Percentiles rank a stretch among this genome's conserved stretches.
phyloP scores from a whole-genome alignment of 495 filamentous ascomycete species.

The Penicillium robsamsonii region DNA sequence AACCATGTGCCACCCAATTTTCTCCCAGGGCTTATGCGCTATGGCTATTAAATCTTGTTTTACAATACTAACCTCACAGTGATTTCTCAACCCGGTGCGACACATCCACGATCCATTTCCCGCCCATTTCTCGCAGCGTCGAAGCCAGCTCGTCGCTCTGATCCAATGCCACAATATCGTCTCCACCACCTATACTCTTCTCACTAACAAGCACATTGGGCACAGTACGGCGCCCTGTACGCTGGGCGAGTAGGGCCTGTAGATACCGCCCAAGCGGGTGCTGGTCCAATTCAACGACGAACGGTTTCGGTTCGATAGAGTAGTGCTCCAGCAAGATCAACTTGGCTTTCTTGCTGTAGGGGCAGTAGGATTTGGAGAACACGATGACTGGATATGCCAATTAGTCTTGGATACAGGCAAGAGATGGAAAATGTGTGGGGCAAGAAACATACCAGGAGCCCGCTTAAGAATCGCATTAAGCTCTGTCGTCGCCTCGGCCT shows the following conservation, averaged over 20 bases:
- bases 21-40: neutral
- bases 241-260: constrained; percentile 64
- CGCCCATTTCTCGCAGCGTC: constrained; percentile 70
- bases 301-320: constrained; percentile 74
- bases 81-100: constrained; percentile 16
- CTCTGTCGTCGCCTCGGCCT: constrained; percentile 51
- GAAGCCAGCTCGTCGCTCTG: constrained; percentile 63
- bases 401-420: constrained; percentile 17
- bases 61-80: constrained; percentile 7
- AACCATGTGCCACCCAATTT: neutral
- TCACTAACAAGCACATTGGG: constrained; percentile 89
- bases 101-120: constrained; percentile 62
- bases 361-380: constrained; percentile 93
- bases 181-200: constrained; percentile 85
- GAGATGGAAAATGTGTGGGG: neutral
- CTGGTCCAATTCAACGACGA: constrained; percentile 86
- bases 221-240: constrained; percentile 80
- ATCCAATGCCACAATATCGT: constrained; percentile 77
- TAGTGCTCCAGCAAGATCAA: constrained; percentile 77
- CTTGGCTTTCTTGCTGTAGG: constrained; percentile 79
- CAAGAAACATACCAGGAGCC: constrained; percentile 63
- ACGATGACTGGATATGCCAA: constrained; percentile 66
- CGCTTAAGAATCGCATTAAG: constrained; percentile 75
- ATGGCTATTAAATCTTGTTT: neutral
- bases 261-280: constrained; percentile 70